Evolutionary conservation across 2,329 filamentous ascomycete species (phyloP).

Genomic region (Sphaerulina vaccinii): DNA sequence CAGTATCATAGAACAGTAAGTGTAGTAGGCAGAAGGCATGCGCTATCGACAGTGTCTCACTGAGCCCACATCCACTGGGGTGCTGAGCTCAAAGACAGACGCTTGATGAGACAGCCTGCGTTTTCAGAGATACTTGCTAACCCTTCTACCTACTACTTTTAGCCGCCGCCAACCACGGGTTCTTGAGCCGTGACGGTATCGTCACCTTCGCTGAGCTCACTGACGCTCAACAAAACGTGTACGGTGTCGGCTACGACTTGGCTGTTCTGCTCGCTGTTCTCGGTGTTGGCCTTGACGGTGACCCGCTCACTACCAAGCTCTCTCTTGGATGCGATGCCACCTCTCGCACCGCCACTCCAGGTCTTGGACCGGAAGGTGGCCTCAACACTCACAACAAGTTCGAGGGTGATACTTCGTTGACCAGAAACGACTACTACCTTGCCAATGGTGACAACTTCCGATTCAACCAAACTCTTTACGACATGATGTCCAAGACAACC

Average conservation of each 20-base stretch:
- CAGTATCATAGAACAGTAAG: constrained; percentile 37
- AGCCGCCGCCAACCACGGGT: constrained; percentile 47
- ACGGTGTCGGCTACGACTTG: constrained; percentile 48
- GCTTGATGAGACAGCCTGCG: no score
- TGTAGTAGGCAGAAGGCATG: no score
- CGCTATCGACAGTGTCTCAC: no score
- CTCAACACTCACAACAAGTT: constrained; percentile 49
- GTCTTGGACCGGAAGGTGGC: constrained; percentile 42
- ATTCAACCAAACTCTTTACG: constrained; percentile 46
- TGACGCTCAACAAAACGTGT: constrained; percentile 47
- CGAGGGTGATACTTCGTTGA: constrained; percentile 44
- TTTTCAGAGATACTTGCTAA: no score
- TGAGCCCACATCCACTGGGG: no score
- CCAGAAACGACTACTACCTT: constrained; percentile 43
- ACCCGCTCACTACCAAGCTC: constrained; percentile 44
- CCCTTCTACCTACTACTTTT: no score
- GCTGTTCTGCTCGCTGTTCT: constrained; percentile 43
- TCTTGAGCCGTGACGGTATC: constrained; percentile 46
- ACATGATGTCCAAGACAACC: constrained; percentile 37
- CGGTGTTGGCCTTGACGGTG: constrained; percentile 44
- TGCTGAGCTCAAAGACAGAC: no score
- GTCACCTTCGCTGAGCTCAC: constrained; percentile 43
- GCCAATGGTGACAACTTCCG: constrained; percentile 40
- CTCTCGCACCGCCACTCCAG: constrained; percentile 38
- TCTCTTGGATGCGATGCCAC: constrained; percentile 49